Base-by-base conservation (phyloP, 257 asterid genomes). In the Solanum paucissectum region DNA sequence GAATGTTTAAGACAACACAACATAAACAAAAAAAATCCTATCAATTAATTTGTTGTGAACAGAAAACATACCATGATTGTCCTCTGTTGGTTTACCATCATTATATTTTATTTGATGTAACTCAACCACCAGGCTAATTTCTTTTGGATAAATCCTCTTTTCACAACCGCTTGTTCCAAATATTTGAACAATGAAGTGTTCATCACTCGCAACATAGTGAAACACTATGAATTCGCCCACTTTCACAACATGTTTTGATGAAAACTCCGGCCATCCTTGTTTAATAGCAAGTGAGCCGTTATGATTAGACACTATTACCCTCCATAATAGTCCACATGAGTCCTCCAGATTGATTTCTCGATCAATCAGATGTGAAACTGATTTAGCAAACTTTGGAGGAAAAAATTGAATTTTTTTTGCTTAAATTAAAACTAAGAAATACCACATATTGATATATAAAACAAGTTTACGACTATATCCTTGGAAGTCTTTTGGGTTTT, bases 181-280 rank as follows among this genome's bases (percentile, higher is more conserved):
- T 44, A 44, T 12, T 44, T 44, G 18, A 44, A 12, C 18, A 44
- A 44, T 12, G 52, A 44, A 44, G 52, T 44, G 52, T 44, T 46
- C 6, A 12, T 77, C 25, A 21, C 3, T 91, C 40, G 38, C 34
- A 40, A 85, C 25, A 62, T 87, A 92, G 72, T 87, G 21, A 86
- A 96, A 92, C 5, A 89, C 14, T 82, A 96, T 40, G 7, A 90
- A 0, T 27, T 93, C 83, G 8, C 99, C 96, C 12, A 2, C 23
- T 83, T 85, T 86, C 9, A 95, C 88, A 71, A 62, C 79, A 83
- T 94, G 93, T 86, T 87, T 92, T 9, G 8, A 36, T 25, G 69
- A 89, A 88, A 95, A 95, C 76, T 88, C 32, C 37, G 11, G 36
- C 98, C 99, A 96, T 9, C 98, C 99, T 83, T 90, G 49, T 3